Evolutionary conservation across 176 grass and related monocot genomes (phyloP), one percentile per base, ranked within the genome.

Genomic region (Ensete glaucum): DNA sequence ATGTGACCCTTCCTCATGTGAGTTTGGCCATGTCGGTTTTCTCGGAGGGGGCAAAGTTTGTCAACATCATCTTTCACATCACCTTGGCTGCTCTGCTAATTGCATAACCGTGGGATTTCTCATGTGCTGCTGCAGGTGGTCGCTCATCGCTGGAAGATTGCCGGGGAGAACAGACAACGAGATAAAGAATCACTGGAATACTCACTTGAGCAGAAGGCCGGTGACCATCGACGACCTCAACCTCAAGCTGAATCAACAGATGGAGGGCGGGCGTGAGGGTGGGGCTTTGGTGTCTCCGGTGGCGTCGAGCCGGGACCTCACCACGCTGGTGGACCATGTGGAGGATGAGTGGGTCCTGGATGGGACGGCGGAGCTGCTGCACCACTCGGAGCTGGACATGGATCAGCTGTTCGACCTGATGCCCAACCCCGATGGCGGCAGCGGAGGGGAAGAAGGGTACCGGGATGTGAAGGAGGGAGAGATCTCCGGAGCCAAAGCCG

Each of bases 151-250:
- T 56, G 83, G 78, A 62, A 54, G 83, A 73, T 60, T 85, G 67
- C 83, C 83, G 2, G 83, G 83, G 50, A 77, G 83, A 80, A 85
- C 83, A 9, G 83, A 85, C 78, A 85, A 85, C 63, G 83, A 85
- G 72, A 85, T 85, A 58, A 85, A 85, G 22, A 85, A 85, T 49
- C 83, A 85, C 63, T 85, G 83, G 83, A 85, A 85, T 81, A 85
- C 78, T 77, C 83, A 85, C 78, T 85, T 85, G 83, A 81, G 83
- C 83, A 85, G 80, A 71, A 81, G 69, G 27, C 29, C 83, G 14
- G 14, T 80, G 26, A 85, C 83, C 14, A 85, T 85, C 43, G 53
- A 80, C 64, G 83, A 85, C 53, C 77, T 85, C 5, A 85, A 85
- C 72, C 71, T 67, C 16, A 85, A 80, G 83, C 9, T 77, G 20